Evolutionary conservation across 495 filamentous ascomycete species (phyloP).

Genomic region (Podospora pseudopauciseta): DNA sequence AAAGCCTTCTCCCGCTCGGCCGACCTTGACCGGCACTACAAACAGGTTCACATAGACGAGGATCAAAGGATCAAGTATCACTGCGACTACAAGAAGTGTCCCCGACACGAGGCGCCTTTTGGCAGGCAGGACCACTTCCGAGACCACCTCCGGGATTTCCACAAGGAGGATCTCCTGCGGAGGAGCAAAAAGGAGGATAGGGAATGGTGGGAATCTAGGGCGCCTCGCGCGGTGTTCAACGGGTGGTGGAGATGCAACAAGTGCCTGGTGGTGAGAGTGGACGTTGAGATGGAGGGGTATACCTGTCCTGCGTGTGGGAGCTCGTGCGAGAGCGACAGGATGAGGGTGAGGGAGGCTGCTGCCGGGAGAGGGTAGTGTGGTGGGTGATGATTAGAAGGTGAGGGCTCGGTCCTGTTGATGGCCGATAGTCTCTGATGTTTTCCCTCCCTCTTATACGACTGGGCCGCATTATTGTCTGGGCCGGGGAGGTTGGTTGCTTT

Average conservation of each 20-base stretch:
- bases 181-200: conserved; percentile 24
- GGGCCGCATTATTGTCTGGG: not conserved
- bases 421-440: not conserved
- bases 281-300: conserved; percentile 33
- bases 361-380: not conserved
- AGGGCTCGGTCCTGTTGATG: not conserved
- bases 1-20: conserved; percentile 43
- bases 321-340: conserved; percentile 37
- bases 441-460: not conserved
- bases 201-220: conserved; percentile 23
- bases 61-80: conserved; percentile 36
- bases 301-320: conserved; percentile 40
- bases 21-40: conserved; percentile 47
- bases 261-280: conserved; percentile 39
- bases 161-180: conserved; percentile 47
- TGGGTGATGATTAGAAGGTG: not conserved
- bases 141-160: conserved; percentile 48
- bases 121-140: conserved; percentile 45
- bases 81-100: conserved; percentile 44
- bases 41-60: conserved; percentile 34
- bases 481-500: conserved; percentile 1
- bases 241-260: conserved; percentile 49
- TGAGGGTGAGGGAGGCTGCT: conserved; percentile 14
- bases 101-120: conserved; percentile 37
- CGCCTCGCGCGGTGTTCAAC: conserved; percentile 21